phyloP scores from a whole-genome alignment of 352 stramenopile genomes.

The Blastocystis sp. region DNA sequence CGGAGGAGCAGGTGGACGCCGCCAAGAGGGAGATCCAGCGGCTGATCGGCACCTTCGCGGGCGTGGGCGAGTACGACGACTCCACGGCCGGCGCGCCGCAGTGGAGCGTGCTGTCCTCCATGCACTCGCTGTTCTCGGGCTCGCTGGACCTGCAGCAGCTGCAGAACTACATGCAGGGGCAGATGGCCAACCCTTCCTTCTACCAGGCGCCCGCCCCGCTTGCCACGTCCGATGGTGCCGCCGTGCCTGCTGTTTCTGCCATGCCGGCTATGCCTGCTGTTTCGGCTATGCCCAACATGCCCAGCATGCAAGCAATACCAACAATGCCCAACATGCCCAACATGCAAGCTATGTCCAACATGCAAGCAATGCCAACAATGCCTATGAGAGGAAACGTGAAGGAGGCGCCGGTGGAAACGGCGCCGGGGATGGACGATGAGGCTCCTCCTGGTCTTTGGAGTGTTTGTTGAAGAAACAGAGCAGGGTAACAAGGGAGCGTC shows the following conservation, averaged over 20 bases:
- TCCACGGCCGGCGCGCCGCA: not conserved
- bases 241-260: not conserved
- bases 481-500: not conserved
- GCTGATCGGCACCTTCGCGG: conserved; percentile 74
- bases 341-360: not conserved
- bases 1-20: conserved; percentile 75
- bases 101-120: conserved; percentile 15
- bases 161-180: conserved; percentile 62
- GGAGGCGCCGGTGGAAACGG: conserved; percentile 13
- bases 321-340: too few relatives aligned
- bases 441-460: conserved; percentile 34
- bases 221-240: not conserved
- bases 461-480: not conserved
- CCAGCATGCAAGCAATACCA: not conserved
- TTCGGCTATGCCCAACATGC: not conserved
- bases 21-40: conserved; percentile 83
- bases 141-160: conserved; percentile 35
- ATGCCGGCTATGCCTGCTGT: not conserved
- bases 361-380: not conserved
- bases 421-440: conserved; percentile 48
- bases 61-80: conserved; percentile 39
- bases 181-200: conserved; percentile 19
- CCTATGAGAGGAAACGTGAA: not conserved
- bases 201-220: not conserved
- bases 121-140: conserved; percentile 26